Evolutionary conservation across 257 asterid species (phyloP).

Genomic region (Solanum gandarillasii): DNA sequence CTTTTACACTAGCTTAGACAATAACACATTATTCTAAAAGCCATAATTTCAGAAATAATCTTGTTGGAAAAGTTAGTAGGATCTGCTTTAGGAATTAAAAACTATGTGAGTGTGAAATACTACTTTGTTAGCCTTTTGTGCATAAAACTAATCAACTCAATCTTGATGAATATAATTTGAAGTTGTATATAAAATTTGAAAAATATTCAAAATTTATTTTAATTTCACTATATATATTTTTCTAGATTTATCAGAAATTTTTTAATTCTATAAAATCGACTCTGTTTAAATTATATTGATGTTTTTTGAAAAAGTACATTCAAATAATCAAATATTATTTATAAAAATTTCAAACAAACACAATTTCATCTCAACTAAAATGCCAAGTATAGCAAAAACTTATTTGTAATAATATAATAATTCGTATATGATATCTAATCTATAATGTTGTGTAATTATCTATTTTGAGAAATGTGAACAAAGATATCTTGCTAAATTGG

Average conservation of each 20-base stretch:
- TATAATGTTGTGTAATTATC: neutral
- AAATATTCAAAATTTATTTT: neutral
- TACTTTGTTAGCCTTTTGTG: neutral
- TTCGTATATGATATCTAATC: neutral
- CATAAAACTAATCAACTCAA: neutral
- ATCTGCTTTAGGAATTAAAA: neutral
- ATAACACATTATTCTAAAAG: neutral
- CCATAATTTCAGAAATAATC: neutral
- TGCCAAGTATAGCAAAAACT: neutral
- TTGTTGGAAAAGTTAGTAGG: neutral
- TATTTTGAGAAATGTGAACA: neutral
- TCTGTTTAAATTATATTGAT: neutral
- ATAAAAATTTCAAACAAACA: too few species aligned
- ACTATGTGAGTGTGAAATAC: neutral
- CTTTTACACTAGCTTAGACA: neutral
- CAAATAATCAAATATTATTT: too few species aligned
- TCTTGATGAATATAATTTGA: neutral
- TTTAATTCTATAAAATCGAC: neutral
- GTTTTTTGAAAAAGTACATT: too few species aligned
- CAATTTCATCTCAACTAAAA: neutral
- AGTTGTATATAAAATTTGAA: neutral
- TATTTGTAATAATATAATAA: too few species aligned
- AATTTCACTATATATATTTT: neutral
- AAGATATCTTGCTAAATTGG: neutral
- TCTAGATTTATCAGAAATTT: neutral